Evolutionary conservation across 305 asterid genomes (phyloP), one percentile per base, ranked within the genome.

Genomic region (Solanum aculeatissimum): DNA sequence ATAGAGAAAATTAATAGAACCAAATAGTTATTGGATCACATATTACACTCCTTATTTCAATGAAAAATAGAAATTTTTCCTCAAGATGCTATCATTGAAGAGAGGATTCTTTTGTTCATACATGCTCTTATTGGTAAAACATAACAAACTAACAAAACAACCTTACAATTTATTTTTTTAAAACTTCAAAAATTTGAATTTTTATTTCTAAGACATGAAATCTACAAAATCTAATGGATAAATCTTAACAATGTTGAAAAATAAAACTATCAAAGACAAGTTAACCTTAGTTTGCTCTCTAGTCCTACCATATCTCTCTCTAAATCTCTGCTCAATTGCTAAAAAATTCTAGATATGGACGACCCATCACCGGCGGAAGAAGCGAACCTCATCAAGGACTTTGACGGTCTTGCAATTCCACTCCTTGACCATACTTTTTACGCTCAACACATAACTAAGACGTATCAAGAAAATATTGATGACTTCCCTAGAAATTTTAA

Each of bases 371-470:
- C 21, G 0, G 0, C 10, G 0, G 10, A 7, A 53, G 58, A 53
- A 53, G 21, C 2, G 0, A 53, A 53, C 58, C 19, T 53, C 21
- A 53, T 16, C 21, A 8, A 1, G 21, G 94, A 88, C 21, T 90
- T 83, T 16, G 88, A 62, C 45, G 83, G 85, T 71, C 88, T 91
- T 32, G 53, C 88, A 4, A 35, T 87, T 49, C 90, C 90, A 23
- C 92, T 92, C 0, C 49, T 91, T 55, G 95, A 91, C 68, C 65
- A 51, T 71, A 6, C 85, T 38, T 91, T 88, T 85, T 89, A 0
- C 40, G 1, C 40, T 68, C 85, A 86, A 58, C 85, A 88, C 65
- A 21, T 83, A 21, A 40, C 78, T 23, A 23, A 54, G 9, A 43
- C 81, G 57, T 86, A 63, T 68, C 80, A 80, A 7, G 87, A 75